Percentiles rank a stretch among this genome's conserved stretches.
Conservation (phyloP, 306 rosid genomes). For the Sechiopsis laciniata region DNA sequence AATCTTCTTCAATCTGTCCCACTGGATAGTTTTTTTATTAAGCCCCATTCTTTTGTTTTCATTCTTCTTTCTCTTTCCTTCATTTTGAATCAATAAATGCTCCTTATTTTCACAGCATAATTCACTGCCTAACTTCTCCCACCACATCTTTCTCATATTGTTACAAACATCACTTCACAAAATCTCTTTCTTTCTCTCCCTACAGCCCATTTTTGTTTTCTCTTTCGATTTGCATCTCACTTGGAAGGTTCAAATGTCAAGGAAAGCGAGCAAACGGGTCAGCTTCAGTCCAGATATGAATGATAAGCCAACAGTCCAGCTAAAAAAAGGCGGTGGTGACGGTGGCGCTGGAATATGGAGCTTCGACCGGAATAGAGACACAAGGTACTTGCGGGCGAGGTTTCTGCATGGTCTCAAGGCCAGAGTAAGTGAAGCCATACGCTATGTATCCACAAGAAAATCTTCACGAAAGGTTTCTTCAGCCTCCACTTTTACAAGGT, state of each 20-base stretch:
- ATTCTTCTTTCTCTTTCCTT: conserved; percentile 24
- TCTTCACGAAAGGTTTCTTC: conserved; percentile 69
- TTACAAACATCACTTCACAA: conserved; percentile 5
- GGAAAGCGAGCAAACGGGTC: conserved; percentile 46
- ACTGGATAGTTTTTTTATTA: too few species aligned
- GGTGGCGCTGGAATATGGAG: conserved; percentile 39
- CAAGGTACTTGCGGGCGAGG: conserved; percentile 41
- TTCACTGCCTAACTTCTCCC: background rate
- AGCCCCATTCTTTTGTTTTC: background rate
- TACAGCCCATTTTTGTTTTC: too few species aligned
- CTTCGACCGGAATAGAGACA: conserved; percentile 39
- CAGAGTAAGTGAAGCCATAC: conserved; percentile 52
- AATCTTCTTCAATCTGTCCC: too few species aligned
- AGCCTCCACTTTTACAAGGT: conserved; percentile 45
- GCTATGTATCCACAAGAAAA: conserved; percentile 42
- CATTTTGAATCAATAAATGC: conserved; percentile 24
- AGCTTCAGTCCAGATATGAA: conserved; percentile 69
- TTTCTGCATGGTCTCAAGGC: conserved; percentile 52
- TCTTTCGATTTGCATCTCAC: background rate
- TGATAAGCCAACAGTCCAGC: conserved; percentile 44
- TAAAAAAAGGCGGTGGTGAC: conserved; percentile 25
- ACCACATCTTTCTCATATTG: background rate
- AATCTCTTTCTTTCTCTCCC: background rate
- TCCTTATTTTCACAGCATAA: conserved; percentile 11
- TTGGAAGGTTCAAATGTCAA: conserved; percentile 42